Evolutionary conservation across 768 basidiomycete genomes (phyloP), one percentile per base, ranked within the genome.

Genomic region (Paxillus involutus): DNA sequence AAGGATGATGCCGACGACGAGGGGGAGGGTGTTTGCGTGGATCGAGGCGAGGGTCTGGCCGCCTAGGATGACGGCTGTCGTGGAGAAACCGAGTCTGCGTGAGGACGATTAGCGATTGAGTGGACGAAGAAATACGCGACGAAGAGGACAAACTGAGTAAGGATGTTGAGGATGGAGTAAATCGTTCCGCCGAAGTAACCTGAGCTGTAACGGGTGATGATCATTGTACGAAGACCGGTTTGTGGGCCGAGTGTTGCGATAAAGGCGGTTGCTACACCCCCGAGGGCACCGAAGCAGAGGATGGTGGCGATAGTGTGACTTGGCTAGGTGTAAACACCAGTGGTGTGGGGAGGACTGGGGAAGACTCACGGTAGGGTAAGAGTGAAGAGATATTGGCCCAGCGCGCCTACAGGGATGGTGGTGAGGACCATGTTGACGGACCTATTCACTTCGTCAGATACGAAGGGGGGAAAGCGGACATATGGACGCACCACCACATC

Each of bases 141-240:
- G 30, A 47, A 10, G 13, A 17, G 52, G 21, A 59, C 63, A 14
- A 48, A 75, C 70, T 79, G 78, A 2, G 80, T 80, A 17, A 84
- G 61, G 58, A 82, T 80, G 59, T 83, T 83, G 6, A 84, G 63
- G 47, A 83, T 58, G 5, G 80, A 78, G 58, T 77, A 81, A 47
- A 81, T 73, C 5, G 71, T 71, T 4, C 78, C 74, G 13, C 81
- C 81, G 10, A 77, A 51, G 54, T 77, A 82, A 3, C 81, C 82
- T 3, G 74, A 75, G 55, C 74, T 76, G 55, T 73, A 81, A 2
- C 80, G 72, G 3, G 74, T 66, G 47, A 79, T 80, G 41, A 81
- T 68, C 80, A 83, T 83, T 0, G 80, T 82, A 6, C 81, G 72
- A 21, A 83, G 65, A 11, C 81, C 82, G 1, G 79, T 82, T 56